Evolutionary conservation across 2,329 filamentous ascomycete genomes (phyloP), one percentile per base, ranked within the genome.

Genomic region (Fusarium sublunatum): DNA sequence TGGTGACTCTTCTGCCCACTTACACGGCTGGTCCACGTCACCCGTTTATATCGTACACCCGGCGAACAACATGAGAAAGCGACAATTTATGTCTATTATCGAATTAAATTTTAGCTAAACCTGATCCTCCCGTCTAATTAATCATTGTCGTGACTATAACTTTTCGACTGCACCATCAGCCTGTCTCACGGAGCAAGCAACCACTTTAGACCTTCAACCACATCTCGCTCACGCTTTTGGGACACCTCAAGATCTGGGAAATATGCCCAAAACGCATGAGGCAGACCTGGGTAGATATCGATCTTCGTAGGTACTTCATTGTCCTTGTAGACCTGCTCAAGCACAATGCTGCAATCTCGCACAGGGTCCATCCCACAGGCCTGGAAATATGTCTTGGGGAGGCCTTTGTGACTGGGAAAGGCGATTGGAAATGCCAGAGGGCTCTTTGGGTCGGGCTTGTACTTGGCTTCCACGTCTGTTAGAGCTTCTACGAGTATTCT

Each of bases 301-400:
- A 64, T 38, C 42, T 61, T 71, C 9, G 73, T 75, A 8, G 46
- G 39, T 2, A 75, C 65, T 0, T 69, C 71, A 3, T 61, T 62
- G 22, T 75, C 73, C 32, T 45, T 68, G 57, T 67, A 72, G 8
- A 72, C 60, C 38, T 73, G 70, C 41, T 75, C 72, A 52, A 71
- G 63, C 12, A 75, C 51, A 34, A 76, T 53, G 2, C 65, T 68
- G 39, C 57, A 70, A 41, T 76, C 73, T 24, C 73, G 62, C 15
- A 71, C 47, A 2, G 70, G 70, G 36, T 76, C 74, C 10, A 72
- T 43, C 2, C 73, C 73, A 28, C 68, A 75, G 7, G 64, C 63
- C 38, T 75, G 73, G 19, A 75, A 74, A 44, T 75, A 76, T 7
- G 73, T 74, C 58, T 66, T 74, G 10, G 71, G 73, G 12, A 74